Percentiles rank a stretch among this genome's conserved stretches.
Evolutionary conservation across 1,284 basidiomycete species (phyloP).

Genomic region (Neolentinus lepideus): DNA sequence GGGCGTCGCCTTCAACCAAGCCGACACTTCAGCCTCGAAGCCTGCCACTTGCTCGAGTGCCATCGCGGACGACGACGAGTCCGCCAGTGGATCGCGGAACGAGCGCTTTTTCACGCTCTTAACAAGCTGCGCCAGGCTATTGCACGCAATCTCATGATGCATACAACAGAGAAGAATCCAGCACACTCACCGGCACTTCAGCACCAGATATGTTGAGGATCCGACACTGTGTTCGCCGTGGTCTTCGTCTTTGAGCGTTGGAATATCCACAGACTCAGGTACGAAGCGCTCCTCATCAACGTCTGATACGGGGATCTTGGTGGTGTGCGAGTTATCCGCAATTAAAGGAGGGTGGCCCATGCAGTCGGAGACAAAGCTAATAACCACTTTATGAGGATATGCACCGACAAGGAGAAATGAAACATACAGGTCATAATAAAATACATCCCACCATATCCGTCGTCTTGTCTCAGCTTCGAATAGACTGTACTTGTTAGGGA

Average conservation of each 20-base stretch:
- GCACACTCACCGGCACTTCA: slow-evolving; percentile 38
- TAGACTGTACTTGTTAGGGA: slow-evolving; percentile 30
- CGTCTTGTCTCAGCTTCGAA: slow-evolving; percentile 55
- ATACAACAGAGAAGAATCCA: slow-evolving; percentile 1
- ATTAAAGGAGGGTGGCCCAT: slow-evolving; percentile 54
- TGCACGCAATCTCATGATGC: background rate
- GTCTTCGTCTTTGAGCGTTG: slow-evolving; percentile 16
- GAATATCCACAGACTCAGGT: slow-evolving; percentile 35
- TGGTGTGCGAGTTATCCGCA: slow-evolving; percentile 38
- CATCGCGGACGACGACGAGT: slow-evolving; percentile 21
- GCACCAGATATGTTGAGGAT: slow-evolving; percentile 33
- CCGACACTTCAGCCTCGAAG: slow-evolving; percentile 46
- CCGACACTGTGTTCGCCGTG: slow-evolving; percentile 18
- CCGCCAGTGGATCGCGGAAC: slow-evolving; percentile 27
- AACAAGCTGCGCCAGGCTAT: slow-evolving; percentile 39
- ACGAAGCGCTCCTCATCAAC: slow-evolving; percentile 43
- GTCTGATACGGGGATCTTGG: slow-evolving; percentile 35
- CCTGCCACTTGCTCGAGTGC: slow-evolving; percentile 48
- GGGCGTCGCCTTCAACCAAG: slow-evolving; percentile 48
- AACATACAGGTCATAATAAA: slow-evolving; percentile 67
- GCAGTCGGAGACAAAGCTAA: slow-evolving; percentile 61
- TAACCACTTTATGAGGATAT: slow-evolving; percentile 4
- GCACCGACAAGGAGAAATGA: slow-evolving; percentile 2
- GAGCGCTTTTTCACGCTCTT: slow-evolving; percentile 41
- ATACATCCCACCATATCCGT: slow-evolving; percentile 68